Conservation (phyloP, 116 monocot species). For the Cymodocea nodosa region DNA sequence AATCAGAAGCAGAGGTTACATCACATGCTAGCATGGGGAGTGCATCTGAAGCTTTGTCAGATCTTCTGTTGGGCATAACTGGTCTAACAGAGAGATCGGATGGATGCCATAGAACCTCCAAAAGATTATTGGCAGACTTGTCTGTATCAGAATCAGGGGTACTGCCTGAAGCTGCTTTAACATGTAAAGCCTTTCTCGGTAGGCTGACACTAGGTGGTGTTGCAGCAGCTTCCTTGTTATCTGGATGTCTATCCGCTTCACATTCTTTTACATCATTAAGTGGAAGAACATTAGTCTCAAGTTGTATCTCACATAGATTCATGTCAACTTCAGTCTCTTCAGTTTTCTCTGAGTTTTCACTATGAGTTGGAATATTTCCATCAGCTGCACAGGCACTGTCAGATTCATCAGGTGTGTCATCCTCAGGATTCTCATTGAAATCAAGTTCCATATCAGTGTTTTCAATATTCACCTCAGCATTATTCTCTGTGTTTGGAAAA, state of each 20-base stretch:
- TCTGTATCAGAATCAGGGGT: conserved; percentile 17
- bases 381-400: conserved; percentile 22
- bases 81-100: conserved; percentile 85
- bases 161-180: conserved; percentile 22
- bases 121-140: conserved; percentile 16
- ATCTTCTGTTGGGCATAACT: conserved; percentile 77
- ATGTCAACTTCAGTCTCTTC: conserved; percentile 23
- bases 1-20: conserved; percentile 47
- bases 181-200: conserved; percentile 30
- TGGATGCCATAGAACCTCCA: conserved; percentile 67
- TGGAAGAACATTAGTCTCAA: conserved; percentile 12
- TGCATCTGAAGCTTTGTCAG: conserved; percentile 46
- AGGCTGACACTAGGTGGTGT: conserved; percentile 31
- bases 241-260: conserved; percentile 22
- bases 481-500: conserved; percentile 50
- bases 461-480: conserved; percentile 78
- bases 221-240: conserved; percentile 30
- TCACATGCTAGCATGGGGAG: conserved; percentile 50
- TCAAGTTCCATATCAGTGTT: conserved; percentile 99
- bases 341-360: conserved; percentile 15
- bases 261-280: conserved; percentile 23
- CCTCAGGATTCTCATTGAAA: conserved; percentile 84
- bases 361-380: conserved; percentile 20
- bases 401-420: conserved; percentile 68
- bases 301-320: conserved; percentile 17